Percentiles rank a stretch among this genome's conserved stretches.
Conservation (phyloP, 2,329 filamentous ascomycete genomes). For the Calonectria pseudoreteaudii region DNA sequence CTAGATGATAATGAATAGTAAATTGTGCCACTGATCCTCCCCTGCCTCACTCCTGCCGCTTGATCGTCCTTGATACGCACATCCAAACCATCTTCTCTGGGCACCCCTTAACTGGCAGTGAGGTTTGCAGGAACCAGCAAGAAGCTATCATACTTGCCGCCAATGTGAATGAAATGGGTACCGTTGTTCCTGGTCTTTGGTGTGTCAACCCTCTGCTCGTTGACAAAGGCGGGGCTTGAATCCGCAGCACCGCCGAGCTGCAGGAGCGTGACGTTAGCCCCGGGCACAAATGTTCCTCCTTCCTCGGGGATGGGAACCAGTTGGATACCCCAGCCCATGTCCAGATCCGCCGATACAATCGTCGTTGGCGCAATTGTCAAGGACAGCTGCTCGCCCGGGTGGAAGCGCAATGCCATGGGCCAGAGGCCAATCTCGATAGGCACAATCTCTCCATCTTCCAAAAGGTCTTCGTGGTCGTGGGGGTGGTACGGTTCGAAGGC, state of each 20-base stretch:
- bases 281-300: neutral
- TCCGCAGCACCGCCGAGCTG: neutral
- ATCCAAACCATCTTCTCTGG: neutral
- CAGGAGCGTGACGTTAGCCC: neutral
- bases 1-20: neutral
- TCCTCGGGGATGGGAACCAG: neutral
- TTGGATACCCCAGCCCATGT: neutral
- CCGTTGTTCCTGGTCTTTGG: neutral
- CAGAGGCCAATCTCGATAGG: neutral
- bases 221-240: neutral
- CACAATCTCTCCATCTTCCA: neutral
- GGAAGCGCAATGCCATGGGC: neutral
- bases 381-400: neutral
- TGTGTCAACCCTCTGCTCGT: neutral
- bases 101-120: neutral
- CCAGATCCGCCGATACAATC: neutral
- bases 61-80: neutral
- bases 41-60: too few species aligned
- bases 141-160: neutral
- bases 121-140: neutral
- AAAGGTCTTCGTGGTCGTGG: neutral
- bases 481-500: neutral
- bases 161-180: neutral
- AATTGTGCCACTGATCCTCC: too few species aligned
- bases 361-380: neutral